Evolutionary conservation across 139 green algal genomes (phyloP), one percentile per base, ranked within the genome.

Genomic region (Coccomyxa sp.): DNA sequence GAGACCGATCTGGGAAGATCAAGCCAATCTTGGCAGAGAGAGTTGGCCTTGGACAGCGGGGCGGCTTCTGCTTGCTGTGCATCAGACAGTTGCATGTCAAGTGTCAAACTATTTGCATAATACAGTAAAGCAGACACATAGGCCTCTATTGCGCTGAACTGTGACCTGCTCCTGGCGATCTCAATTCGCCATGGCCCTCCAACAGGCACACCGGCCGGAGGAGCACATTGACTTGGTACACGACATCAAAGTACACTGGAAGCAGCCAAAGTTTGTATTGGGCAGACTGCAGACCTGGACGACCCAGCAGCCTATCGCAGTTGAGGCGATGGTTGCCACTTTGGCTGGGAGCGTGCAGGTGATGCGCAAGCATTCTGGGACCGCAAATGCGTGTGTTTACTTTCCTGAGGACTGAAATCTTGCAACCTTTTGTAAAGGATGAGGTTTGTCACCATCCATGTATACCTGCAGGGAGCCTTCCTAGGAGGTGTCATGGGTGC

Each of bases 401-500:
- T 73, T 73, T 24, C 68, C 1, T 73, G 44, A 12, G 68, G 68
- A 33, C 33, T 34, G 29, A 12, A 12, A 73, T 31, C 68, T 73
- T 73, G 68, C 29, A 35, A 73, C 27, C 6, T 5, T 6, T 73
- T 24, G 1, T 4, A 38, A 12, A 8, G 31, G 68, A 24, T 72
- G 64, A 72, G 68, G 1, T 31, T 64, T 31, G 50, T 22, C 50
- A 64, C 22, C 50, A 64, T 73, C 4, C 68, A 73, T 37, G 4
- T 40, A 5, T 64, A 3, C 5, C 34, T 54, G n/a, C 75, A 86
- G 79, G 84, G 86, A 41, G 73, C 78, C 5, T 84, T 92, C 39
- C 83, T 95, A 18, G 92, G 91, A 34, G 90, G 88, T 27, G 68
- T 95, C 14, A 92, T 97, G 71, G 93, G 93, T 58, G 78, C 68